phyloP scores from a whole-genome alignment of 352 stramenopile genomes.

The Globisporangium orthogonon region DNA sequence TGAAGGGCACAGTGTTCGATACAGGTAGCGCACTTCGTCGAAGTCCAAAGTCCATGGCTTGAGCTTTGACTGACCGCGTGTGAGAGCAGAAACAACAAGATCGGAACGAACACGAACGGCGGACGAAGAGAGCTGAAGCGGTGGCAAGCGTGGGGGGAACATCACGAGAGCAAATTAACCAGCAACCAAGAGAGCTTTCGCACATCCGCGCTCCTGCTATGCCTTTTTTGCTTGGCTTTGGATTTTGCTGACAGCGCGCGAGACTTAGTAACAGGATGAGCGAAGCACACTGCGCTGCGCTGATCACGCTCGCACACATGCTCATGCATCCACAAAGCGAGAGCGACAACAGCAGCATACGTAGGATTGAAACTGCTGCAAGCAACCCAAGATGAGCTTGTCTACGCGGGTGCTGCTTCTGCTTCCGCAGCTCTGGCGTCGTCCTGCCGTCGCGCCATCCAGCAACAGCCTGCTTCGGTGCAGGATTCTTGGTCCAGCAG shows the following conservation, averaged over 20 bases:
- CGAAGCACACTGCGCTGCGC: background rate
- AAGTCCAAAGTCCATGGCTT: background rate
- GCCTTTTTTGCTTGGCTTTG: background rate
- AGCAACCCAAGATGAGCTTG: too few relatives aligned
- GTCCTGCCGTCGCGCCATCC: too few relatives aligned
- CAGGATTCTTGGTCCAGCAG: too few relatives aligned
- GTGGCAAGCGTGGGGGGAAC: background rate
- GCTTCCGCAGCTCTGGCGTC: too few relatives aligned
- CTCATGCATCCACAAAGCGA: background rate
- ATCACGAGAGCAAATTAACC: background rate
- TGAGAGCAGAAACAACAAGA: background rate
- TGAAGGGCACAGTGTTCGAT: too few relatives aligned
- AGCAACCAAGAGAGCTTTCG: background rate
- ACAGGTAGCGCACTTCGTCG: background rate
- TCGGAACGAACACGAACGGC: background rate
- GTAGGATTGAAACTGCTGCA: too few relatives aligned
- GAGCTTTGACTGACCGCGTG: background rate
- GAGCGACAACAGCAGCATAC: background rate
- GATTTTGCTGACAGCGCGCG: background rate
- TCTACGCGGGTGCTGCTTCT: too few relatives aligned
- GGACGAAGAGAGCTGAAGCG: background rate
- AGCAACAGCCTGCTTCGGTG: too few relatives aligned
- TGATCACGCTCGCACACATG: background rate
- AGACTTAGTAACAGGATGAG: background rate
- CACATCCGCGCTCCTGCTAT: background rate